A percentile compares a stretch with the other conserved stretches of the same genome.
Evolutionary conservation across 176 grass and related monocot genomes (phyloP).

Genomic region (Rhipidocladum racemiflorum): DNA sequence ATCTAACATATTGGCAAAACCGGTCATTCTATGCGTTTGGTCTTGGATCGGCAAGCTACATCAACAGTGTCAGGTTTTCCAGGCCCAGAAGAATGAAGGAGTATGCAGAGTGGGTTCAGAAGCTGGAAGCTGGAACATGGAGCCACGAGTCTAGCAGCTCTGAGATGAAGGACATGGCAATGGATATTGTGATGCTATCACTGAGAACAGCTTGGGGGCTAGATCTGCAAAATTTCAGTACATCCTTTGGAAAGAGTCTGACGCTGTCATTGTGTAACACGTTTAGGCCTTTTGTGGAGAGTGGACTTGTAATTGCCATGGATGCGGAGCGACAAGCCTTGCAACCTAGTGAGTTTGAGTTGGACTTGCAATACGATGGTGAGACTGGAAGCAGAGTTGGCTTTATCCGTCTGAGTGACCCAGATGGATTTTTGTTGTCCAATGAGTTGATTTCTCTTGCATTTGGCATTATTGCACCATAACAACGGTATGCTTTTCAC

Average conservation of each 20-base stretch:
- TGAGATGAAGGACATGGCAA: constrained; percentile 68
- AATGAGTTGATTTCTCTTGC: constrained; percentile 93
- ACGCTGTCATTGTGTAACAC: constrained; percentile 45
- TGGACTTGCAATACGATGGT: constrained; percentile 16
- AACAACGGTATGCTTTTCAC: background rate
- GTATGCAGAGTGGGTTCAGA: constrained; percentile 74
- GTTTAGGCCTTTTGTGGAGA: constrained; percentile 66
- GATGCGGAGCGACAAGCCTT: constrained; percentile 48
- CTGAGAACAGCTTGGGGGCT: constrained; percentile 77
- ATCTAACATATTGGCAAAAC: constrained; percentile 76
- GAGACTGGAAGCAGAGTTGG: constrained; percentile 40
- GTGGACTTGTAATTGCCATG: constrained; percentile 60
- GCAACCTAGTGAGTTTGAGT: constrained; percentile 49
- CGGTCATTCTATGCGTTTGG: constrained; percentile 81
- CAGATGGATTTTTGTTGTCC: constrained; percentile 81
- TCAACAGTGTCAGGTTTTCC: constrained; percentile 66
- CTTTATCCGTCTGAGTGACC: constrained; percentile 76
- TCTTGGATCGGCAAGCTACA: constrained; percentile 81
- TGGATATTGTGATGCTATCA: constrained; percentile 85
- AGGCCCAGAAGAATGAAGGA: constrained; percentile 79
- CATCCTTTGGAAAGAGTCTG: constrained; percentile 56
- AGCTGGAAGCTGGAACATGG: constrained; percentile 52
- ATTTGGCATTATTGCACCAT: constrained; percentile 74
- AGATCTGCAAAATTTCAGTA: constrained; percentile 59
- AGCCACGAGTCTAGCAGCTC: constrained; percentile 29